phyloP scores from a whole-genome alignment of 257 asterid species.

The Gentiana macrophylla region DNA sequence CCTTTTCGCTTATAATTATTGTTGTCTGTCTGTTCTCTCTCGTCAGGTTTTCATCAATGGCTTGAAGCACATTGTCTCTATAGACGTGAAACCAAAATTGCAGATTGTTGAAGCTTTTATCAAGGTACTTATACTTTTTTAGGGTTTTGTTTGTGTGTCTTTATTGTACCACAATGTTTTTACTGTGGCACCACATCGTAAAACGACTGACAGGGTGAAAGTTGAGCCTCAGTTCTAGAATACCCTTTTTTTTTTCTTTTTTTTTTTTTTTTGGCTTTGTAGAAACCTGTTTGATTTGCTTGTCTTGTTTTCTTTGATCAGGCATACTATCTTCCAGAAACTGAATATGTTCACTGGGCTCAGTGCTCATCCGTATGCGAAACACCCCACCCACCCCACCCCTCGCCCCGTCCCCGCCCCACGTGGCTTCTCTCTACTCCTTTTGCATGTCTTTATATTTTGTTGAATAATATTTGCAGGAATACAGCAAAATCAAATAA shows the following conservation, averaged over 20 bases:
- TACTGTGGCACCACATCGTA: no score
- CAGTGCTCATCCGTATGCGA: constrained; percentile 76
- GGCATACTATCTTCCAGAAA: constrained; percentile 99
- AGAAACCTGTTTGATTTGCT: no score
- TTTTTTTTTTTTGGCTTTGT: no score
- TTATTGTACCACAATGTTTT: no score
- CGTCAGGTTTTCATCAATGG: constrained; percentile 89
- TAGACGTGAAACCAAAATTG: constrained; percentile 77
- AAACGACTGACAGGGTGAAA: no score
- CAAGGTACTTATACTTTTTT: constrained; percentile 59
- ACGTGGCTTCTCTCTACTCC: no score
- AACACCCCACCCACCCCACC: no score
- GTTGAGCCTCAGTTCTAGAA: no score
- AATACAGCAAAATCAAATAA: constrained; percentile 73
- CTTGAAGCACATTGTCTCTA: constrained; percentile 75
- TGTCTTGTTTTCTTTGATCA: constrained; percentile 13
- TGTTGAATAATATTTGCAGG: constrained; percentile 29
- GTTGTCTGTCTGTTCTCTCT: neutral
- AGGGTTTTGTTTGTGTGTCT: no score
- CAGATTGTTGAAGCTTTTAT: constrained; percentile 83
- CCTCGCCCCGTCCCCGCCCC: no score
- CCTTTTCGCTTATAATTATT: neutral
- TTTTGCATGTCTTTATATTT: no score
- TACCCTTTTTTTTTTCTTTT: no score
- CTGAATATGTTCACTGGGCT: constrained; percentile 94